Conservation (phyloP, 371 early-diverging fungal species). For the Mucor irregularis region DNA sequence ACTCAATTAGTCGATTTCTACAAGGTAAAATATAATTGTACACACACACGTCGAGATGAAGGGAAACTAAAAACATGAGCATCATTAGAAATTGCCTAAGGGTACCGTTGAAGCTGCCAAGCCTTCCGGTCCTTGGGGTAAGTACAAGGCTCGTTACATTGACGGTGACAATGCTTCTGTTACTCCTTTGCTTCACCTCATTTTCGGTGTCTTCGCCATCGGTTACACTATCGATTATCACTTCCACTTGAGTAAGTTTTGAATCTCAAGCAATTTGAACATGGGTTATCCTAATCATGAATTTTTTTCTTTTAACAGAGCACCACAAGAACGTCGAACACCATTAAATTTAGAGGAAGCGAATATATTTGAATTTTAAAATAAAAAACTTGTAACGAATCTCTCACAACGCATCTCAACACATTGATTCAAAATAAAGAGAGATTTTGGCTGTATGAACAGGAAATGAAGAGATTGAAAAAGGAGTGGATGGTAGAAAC, state of each 20-base stretch:
- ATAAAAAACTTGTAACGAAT: neutral
- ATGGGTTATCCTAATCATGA: no score
- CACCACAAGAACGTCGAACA: constrained; percentile 75
- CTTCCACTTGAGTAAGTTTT: constrained; percentile 70
- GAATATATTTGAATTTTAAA: neutral
- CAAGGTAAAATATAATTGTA: constrained; percentile 41
- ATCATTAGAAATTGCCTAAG: constrained; percentile 57
- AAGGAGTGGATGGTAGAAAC: no score
- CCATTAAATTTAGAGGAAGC: constrained; percentile 42
- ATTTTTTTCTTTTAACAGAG: constrained; percentile 34
- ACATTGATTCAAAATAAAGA: neutral
- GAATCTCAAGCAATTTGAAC: no score
- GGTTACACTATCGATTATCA: constrained; percentile 68
- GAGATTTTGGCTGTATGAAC: no score
- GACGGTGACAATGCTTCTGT: constrained; percentile 64
- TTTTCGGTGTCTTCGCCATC: constrained; percentile 55
- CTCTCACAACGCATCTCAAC: no score
- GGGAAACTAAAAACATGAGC: no score
- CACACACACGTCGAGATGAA: no score
- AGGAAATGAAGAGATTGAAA: no score
- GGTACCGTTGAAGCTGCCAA: constrained; percentile 43
- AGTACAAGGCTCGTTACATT: constrained; percentile 68
- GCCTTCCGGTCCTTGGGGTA: constrained; percentile 49
- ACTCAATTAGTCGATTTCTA: constrained; percentile 51
- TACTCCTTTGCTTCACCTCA: constrained; percentile 58